A percentile compares a stretch with the other conserved stretches of the same genome.
These are phyloP conservation scores for Dalbergia cochinchinensis DNA, from an alignment of 306 rosid genomes.

Conservation along the genomic window DNA sequence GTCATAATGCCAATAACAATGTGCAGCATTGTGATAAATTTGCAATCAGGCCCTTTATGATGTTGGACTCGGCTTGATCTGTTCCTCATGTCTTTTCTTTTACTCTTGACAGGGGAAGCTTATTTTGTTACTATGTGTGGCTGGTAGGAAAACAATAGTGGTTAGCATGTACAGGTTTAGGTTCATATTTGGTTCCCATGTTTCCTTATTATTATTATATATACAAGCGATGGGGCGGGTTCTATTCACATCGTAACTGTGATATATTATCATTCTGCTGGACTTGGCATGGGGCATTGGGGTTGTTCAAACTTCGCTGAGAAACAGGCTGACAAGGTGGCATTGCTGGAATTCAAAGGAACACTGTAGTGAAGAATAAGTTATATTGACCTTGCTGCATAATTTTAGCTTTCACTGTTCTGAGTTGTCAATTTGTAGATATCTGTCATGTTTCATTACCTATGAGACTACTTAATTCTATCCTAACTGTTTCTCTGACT, in stretches of 20 bases:
- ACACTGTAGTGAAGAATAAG: slow-evolving; percentile 49
- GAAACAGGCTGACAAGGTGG: slow-evolving; percentile 47
- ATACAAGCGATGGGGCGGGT: slow-evolving; percentile 45
- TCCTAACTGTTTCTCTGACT: not conserved
- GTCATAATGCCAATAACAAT: slow-evolving; percentile 39
- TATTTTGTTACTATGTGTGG: slow-evolving; percentile 71
- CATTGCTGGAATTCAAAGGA: slow-evolving; percentile 49
- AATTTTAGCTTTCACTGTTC: not conserved
- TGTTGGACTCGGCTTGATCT: slow-evolving; percentile 49
- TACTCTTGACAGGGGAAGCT: slow-evolving; percentile 59
- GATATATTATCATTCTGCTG: slow-evolving; percentile 42
- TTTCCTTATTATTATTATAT: slow-evolving; percentile 54
- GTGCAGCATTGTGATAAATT: slow-evolving; percentile 55
- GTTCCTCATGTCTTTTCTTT: slow-evolving; percentile 52
- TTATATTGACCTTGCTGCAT: slow-evolving; percentile 48
- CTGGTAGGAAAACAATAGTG: slow-evolving; percentile 50
- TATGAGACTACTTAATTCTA: not conserved
- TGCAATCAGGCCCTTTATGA: slow-evolving; percentile 56
- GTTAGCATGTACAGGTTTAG: slow-evolving; percentile 68
- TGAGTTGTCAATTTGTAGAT: slow-evolving; percentile 30
- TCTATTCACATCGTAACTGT: slow-evolving; percentile 44
- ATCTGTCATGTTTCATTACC: slow-evolving; percentile 25
- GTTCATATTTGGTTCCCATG: slow-evolving; percentile 60
- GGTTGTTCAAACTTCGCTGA: slow-evolving; percentile 30
- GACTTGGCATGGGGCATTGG: slow-evolving; percentile 37